Conservation (phyloP, 805 yeast genomes). For the Candida krabiensis region DNA sequence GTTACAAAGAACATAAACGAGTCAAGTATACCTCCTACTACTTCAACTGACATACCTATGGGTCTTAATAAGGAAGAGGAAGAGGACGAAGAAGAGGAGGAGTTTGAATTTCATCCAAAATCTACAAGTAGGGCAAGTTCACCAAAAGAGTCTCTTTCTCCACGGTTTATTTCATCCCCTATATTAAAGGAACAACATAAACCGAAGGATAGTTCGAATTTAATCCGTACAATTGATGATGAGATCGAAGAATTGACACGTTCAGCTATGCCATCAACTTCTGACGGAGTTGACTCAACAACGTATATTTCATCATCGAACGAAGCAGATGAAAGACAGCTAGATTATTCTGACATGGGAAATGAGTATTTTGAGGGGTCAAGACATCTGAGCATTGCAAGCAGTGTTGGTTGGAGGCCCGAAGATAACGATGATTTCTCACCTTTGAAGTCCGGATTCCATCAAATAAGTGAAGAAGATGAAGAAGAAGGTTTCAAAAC, state of each 20-base stretch:
- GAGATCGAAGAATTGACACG: conserved; percentile 9
- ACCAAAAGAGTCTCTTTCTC: conserved; percentile 5
- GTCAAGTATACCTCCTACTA: too few species aligned
- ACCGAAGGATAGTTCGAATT: too few species aligned
- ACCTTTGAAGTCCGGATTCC: not conserved
- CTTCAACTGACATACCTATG: not conserved
- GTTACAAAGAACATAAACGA: too few species aligned
- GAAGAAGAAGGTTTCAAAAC: not conserved
- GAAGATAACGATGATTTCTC: conserved; percentile 1
- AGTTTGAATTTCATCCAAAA: too few species aligned
- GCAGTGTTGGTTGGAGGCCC: conserved; percentile 11
- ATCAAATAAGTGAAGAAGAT: not conserved
- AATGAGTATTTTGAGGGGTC: conserved; percentile 8
- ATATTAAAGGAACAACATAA: too few species aligned
- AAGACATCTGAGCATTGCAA: conserved; percentile 6
- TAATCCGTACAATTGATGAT: too few species aligned
- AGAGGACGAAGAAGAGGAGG: not conserved
- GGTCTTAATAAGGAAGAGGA: not conserved
- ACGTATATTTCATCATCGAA: not conserved
- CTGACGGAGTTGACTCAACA: not conserved
- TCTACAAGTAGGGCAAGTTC: too few species aligned
- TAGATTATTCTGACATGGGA: too few species aligned
- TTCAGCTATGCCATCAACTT: too few species aligned
- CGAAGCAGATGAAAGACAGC: conserved; percentile 3
- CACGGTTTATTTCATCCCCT: too few species aligned